Evolutionary conservation across 1,284 basidiomycete genomes (phyloP), one percentile per base, ranked within the genome.

Genomic region (Melampsora medusae): DNA sequence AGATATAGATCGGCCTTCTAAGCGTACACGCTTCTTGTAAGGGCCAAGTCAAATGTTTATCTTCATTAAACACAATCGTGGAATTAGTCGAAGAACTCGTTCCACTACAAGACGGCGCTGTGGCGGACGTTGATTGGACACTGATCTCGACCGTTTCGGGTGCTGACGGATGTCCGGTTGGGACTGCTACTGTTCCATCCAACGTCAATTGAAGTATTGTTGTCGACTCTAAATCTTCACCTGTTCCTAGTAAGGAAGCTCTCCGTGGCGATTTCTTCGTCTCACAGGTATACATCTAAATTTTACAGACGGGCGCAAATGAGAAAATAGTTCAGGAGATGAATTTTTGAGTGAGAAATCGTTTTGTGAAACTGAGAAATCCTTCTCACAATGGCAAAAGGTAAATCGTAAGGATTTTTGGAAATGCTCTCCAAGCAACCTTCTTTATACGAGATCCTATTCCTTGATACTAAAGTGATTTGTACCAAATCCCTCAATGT

Each of bases 251-350:
- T 22, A 53, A 0, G 17, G 38, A 35, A 48, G 50, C 33, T 48
- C 22, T 66, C 4, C 53, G 71, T 17, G 31, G 35, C 35, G n/a
- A 19, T 61, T 67, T 74, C 46, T 74, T 74, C 22, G 28, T 31
- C 53, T 74, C 64, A 33, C 71, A 74, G 46, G 62, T 49, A 56
- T 74, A 74, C 71, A 74, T 74, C 71, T 74, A 53, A 38, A 10
- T 4, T 42, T 42, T 50, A 10, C n/a, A 59, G 17, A 14, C 22
- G 56, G 22, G 33, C 17, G 49, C 31, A 19, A 25, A 46, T 25
- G 12, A 12, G 14, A 22, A 22, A n/a, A 22, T 25, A 0, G 35
- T 33, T 35, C 16, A 53, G 16, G 28, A 22, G 14, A 16, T 28
- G 4, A 6, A 7, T 12, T 68, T 9, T 16, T 25, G n/a, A 2